phyloP scores from a whole-genome alignment of 306 rosid genomes.

The Gillenia trifoliata region DNA sequence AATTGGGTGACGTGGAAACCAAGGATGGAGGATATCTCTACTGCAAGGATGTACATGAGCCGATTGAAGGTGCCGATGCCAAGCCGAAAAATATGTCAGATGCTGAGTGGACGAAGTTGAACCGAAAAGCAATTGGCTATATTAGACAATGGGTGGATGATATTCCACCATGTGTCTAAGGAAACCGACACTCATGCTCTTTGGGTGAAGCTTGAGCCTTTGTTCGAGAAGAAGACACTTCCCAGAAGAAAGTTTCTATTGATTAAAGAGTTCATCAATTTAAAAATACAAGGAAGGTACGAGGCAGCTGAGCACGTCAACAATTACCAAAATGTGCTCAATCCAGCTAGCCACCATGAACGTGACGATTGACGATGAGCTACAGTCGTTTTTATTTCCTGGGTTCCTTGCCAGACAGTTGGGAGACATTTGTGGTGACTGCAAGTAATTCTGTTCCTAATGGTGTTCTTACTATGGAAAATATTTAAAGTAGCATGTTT shows the following conservation, averaged over 20 bases:
- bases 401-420: no score
- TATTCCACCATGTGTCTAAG: not conserved
- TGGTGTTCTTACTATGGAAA: no score
- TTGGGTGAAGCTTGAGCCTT: not conserved
- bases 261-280: not conserved
- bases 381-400: not conserved
- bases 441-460: not conserved
- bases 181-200: not conserved
- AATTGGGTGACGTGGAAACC: no score
- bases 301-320: not conserved
- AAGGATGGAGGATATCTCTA: no score
- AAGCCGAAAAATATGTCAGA: no score
- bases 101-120: no score
- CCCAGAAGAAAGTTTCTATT: not conserved
- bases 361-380: not conserved
- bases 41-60: no score
- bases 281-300: not conserved
- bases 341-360: no score
- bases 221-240: not conserved
- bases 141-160: not conserved
- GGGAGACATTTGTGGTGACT: not conserved
- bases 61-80: no score
- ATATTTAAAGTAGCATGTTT: not conserved
- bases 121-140: no score
- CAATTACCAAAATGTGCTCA: not conserved